phyloP scores from a whole-genome alignment of 1,284 basidiomycete species.

The Vanrija sp. region DNA sequence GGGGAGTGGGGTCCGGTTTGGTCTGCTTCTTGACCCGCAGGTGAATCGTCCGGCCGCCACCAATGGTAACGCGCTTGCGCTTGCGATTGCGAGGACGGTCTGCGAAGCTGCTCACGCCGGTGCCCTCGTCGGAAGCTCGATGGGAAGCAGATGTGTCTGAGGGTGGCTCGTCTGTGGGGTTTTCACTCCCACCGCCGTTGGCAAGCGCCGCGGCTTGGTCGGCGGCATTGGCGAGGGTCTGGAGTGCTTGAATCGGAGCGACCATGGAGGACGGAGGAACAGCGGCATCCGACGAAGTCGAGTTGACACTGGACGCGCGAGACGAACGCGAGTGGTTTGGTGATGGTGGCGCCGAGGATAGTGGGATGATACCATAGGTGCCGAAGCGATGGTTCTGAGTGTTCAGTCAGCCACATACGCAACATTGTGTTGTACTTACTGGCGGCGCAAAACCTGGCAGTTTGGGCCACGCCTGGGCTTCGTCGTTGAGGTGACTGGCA shows the following conservation, averaged over 20 bases:
- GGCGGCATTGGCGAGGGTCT: constrained; percentile 86
- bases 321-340: constrained; percentile 33
- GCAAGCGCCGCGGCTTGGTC: constrained; percentile 68
- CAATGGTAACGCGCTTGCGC: constrained; percentile 34
- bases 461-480: constrained; percentile 60
- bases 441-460: constrained; percentile 85
- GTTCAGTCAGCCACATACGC: constrained; percentile 3
- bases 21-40: constrained; percentile 77
- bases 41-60: constrained; percentile 27
- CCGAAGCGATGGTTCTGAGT: constrained; percentile 77
- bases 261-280: constrained; percentile 53
- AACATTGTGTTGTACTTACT: constrained; percentile 50
- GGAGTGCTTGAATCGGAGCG: constrained; percentile 86
- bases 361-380: constrained; percentile 70
- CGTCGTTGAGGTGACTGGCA: background rate
- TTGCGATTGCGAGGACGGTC: constrained; percentile 23
- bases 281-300: constrained; percentile 68
- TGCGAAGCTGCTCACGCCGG: background rate
- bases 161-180: background rate
- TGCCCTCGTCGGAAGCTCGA: background rate
- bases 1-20: constrained; percentile 76
- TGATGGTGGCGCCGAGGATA: constrained; percentile 63
- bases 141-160: background rate
- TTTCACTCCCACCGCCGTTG: constrained; percentile 13
- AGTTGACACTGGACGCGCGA: constrained; percentile 65